Conservation (phyloP, 2,329 filamentous ascomycete genomes). For the Penicillium sumatraense region DNA sequence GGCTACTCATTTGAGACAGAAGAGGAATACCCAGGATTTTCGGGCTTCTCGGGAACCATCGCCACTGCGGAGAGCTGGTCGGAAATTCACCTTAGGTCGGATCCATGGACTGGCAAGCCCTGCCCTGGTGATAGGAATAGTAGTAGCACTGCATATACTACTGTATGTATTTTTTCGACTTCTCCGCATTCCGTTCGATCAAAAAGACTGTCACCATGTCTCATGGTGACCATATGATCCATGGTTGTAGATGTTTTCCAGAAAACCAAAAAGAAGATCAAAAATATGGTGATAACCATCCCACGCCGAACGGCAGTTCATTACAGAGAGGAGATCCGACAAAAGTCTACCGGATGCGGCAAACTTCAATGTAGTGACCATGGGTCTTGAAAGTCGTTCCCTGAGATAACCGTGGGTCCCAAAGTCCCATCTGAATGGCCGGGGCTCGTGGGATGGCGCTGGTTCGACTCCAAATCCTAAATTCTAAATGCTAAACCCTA, state of each 20-base stretch:
- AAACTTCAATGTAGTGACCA: conserved; percentile 10
- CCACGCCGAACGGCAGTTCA: background rate
- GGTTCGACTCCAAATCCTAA: conserved; percentile 4
- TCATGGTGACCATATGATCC: conserved; percentile 4
- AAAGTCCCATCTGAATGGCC: background rate
- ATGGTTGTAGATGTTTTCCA: conserved; percentile 15
- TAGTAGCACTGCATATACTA: too few relatives aligned
- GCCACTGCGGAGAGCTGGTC: conserved; percentile 21
- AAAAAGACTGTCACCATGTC: background rate
- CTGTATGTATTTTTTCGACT: conserved; percentile 1
- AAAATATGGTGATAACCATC: background rate
- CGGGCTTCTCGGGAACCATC: conserved; percentile 9
- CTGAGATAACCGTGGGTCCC: conserved; percentile 21
- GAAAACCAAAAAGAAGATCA: conserved; percentile 7
- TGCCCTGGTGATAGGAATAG: background rate
- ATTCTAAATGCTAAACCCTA: background rate
- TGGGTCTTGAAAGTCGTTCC: conserved; percentile 19
- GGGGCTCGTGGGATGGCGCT: background rate
- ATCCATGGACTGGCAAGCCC: conserved; percentile 9
- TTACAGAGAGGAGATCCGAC: background rate
- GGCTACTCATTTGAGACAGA: background rate
- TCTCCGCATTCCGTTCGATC: conserved; percentile 20
- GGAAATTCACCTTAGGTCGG: conserved; percentile 12
- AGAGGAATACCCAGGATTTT: background rate
- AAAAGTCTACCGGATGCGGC: conserved; percentile 10